Conservation (phyloP, 345 rosid genomes). For the Eucalyptus melliodora region DNA sequence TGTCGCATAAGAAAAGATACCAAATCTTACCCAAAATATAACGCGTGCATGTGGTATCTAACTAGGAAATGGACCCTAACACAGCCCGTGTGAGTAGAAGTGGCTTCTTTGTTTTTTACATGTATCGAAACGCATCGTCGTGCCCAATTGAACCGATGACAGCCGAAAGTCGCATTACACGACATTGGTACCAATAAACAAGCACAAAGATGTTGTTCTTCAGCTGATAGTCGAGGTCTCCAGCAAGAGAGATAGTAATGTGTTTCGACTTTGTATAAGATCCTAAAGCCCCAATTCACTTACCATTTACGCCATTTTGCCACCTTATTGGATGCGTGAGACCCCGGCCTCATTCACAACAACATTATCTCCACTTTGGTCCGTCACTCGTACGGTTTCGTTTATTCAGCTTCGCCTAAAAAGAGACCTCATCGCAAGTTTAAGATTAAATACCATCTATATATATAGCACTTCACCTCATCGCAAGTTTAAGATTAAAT, state of each 20-base stretch:
- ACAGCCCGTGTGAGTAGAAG: not conserved
- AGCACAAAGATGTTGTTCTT: not conserved
- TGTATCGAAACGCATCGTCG: not conserved
- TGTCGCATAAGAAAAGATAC: not conserved
- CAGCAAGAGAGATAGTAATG: not conserved
- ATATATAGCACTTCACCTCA: too few relatives aligned
- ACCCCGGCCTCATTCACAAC: too few relatives aligned
- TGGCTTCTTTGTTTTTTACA: not conserved
- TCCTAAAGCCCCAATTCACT: not conserved
- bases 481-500: too few relatives aligned
- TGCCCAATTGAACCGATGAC: accelerated
- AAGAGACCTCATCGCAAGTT: too few relatives aligned
- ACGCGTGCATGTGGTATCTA: too few relatives aligned
- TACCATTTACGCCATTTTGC: not conserved
- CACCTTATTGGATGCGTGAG: too few relatives aligned
- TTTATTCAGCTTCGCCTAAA: accelerated
- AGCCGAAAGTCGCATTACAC: not conserved
- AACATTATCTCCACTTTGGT: too few relatives aligned
- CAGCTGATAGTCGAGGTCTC: not conserved
- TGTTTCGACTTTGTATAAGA: not conserved
- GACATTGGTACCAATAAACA: not conserved
- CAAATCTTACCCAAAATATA: not conserved
- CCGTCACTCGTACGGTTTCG: too few relatives aligned
- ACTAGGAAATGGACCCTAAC: not conserved
- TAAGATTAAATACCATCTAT: too few relatives aligned